phyloP scores from a whole-genome alignment of 2,329 filamentous ascomycete genomes.

The Biscogniauxia sp. region DNA sequence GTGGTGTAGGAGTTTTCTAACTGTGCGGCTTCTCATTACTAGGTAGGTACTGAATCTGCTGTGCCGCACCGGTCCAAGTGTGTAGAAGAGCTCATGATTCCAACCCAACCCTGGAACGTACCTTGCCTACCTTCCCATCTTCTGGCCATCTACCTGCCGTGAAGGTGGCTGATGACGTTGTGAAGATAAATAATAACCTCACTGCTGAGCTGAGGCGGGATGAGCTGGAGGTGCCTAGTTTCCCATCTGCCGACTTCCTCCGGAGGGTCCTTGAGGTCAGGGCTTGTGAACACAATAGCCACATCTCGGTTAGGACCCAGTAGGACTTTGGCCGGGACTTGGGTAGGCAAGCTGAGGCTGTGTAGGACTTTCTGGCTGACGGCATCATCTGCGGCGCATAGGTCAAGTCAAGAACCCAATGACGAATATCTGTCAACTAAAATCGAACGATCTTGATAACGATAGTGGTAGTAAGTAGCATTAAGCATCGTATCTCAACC shows the following conservation, averaged over 20 bases:
- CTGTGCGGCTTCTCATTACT: not conserved
- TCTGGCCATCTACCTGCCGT: not conserved
- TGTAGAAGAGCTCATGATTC: not conserved
- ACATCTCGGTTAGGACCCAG: slow-evolving; percentile 1
- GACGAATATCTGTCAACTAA: not conserved
- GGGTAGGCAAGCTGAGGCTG: slow-evolving; percentile 3
- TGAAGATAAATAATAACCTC: no score
- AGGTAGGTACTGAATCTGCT: not conserved
- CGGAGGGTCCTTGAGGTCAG: not conserved
- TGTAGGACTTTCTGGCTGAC: not conserved
- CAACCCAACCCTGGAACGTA: not conserved
- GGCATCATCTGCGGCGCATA: not conserved
- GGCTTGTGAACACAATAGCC: not conserved
- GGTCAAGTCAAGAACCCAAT: not conserved
- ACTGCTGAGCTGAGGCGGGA: no score
- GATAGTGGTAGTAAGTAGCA: not conserved
- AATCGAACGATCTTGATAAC: not conserved
- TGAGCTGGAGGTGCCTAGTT: no score
- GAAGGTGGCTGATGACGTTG: not conserved
- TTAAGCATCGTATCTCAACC: not conserved
- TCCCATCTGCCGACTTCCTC: not conserved
- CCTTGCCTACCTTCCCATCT: not conserved
- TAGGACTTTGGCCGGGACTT: not conserved
- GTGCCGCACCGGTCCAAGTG: not conserved
- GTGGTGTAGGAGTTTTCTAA: not conserved